Conservation (phyloP, 2,329 filamentous ascomycete genomes). For the Capronia coronata region DNA sequence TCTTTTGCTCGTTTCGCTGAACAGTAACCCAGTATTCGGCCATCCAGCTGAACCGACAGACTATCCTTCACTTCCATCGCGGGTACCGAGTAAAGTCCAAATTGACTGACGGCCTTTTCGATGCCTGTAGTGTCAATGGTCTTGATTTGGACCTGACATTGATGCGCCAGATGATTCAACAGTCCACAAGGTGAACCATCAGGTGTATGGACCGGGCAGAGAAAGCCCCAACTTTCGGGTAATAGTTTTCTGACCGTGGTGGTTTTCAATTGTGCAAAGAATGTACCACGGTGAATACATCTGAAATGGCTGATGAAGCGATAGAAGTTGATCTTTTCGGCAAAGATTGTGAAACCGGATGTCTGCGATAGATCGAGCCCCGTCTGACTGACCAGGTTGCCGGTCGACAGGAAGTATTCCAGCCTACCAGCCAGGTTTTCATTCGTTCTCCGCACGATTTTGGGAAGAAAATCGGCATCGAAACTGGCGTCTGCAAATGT, state of each 20-base stretch:
- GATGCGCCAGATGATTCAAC: conserved; percentile 90
- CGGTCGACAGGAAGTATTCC: conserved; percentile 94
- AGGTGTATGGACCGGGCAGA: conserved; percentile 95
- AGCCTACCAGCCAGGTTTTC: conserved; percentile 81
- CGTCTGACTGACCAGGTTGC: conserved; percentile 83
- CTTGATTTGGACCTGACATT: conserved; percentile 80
- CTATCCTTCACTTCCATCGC: conserved; percentile 75
- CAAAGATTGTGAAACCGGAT: conserved; percentile 91
- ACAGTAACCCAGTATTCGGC: conserved; percentile 83
- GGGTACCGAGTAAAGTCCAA: conserved; percentile 70
- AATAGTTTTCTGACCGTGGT: conserved; percentile 92
- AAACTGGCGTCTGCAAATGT: conserved; percentile 72
- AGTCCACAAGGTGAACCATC: conserved; percentile 93
- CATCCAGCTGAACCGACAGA: conserved; percentile 84
- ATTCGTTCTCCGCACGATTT: conserved; percentile 73
- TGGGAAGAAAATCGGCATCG: conserved; percentile 67
- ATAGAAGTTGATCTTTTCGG: conserved; percentile 98
- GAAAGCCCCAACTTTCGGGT: conserved; percentile 95
- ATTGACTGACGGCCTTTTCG: conserved; percentile 65
- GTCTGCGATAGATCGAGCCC: conserved; percentile 91
- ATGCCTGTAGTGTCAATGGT: conserved; percentile 67
- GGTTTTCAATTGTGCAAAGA: conserved; percentile 96
- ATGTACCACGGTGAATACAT: conserved; percentile 97
- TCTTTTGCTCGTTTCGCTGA: conserved; percentile 72
- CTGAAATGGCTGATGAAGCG: conserved; percentile 98